Percentiles rank a stretch among this genome's conserved stretches.
These are phyloP conservation scores for Conringia planisiliqua DNA, from an alignment of 345 rosid genomes.

Conservation along the genomic window DNA sequence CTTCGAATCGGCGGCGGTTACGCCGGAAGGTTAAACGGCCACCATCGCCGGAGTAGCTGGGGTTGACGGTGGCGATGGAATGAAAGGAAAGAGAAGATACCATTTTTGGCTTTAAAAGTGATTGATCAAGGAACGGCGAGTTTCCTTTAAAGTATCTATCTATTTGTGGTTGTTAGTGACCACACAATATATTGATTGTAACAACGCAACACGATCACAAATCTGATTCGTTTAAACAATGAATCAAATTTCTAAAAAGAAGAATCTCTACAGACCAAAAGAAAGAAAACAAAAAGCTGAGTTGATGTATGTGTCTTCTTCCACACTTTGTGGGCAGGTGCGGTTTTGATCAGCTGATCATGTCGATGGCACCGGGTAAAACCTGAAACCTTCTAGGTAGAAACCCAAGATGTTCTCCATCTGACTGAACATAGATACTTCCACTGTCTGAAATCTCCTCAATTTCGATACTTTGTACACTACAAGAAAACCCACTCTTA, in stretches of 20 bases:
- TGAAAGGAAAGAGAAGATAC: constrained; percentile 39
- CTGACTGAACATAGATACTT: constrained; percentile 77
- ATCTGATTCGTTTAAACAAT: constrained; percentile 10
- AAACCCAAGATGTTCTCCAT: constrained; percentile 88
- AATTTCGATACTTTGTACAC: constrained; percentile 72
- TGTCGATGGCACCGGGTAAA: constrained; percentile 67
- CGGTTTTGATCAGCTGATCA: constrained; percentile 52
- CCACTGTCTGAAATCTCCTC: constrained; percentile 57
- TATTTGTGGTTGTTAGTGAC: constrained; percentile 7
- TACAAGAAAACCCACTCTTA: constrained; percentile 29
- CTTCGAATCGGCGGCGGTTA: background rate
- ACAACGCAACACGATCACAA: constrained; percentile 1
- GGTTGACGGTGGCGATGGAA: constrained; percentile 28
- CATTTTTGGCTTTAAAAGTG: constrained; percentile 34
- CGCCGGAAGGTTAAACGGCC: constrained; percentile 7
- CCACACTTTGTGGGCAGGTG: background rate
- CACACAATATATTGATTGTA: constrained; percentile 4
- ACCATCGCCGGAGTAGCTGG: constrained; percentile 16
- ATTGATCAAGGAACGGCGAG: background rate
- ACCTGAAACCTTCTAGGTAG: constrained; percentile 75
- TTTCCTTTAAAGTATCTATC: background rate
- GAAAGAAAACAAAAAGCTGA: background rate
- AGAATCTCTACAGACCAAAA: background rate
- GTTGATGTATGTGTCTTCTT: background rate
- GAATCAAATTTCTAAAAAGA: constrained; percentile 14